A percentile compares a stretch with the other conserved stretches of the same genome.
Conservation (phyloP, 2,329 filamentous ascomycete species). For the Diaporthe sp. region DNA sequence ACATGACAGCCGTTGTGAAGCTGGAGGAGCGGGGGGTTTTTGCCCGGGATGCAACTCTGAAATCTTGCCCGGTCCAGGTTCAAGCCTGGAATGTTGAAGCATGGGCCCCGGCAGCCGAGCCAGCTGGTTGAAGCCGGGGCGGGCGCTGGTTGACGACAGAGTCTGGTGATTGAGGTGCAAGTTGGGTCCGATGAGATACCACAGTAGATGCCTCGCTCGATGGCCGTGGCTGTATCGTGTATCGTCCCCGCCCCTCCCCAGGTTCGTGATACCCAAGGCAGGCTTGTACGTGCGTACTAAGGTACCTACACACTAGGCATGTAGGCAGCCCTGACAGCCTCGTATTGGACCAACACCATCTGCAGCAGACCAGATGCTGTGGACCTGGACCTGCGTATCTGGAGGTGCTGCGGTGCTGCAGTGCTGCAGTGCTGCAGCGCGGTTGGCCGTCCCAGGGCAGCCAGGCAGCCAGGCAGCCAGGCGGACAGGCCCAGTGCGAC, state of each 20-base stretch:
- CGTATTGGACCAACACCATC: slow-evolving; percentile 23
- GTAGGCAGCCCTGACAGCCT: slow-evolving; percentile 16
- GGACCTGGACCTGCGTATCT: not conserved
- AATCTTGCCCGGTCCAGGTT: slow-evolving; percentile 27
- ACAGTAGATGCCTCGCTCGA: not conserved
- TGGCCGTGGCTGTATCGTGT: not conserved
- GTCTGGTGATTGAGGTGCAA: no score
- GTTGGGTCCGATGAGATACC: not conserved
- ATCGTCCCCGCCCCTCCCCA: not conserved
- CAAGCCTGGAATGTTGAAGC: slow-evolving; percentile 23
- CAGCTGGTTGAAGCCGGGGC: not conserved
- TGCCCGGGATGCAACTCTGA: slow-evolving; percentile 31
- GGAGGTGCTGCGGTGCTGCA: not conserved
- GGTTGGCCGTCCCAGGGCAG: not conserved
- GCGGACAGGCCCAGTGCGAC: slow-evolving; percentile 5
- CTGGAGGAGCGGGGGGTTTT: slow-evolving; percentile 19
- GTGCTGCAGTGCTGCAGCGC: no score
- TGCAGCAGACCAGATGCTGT: slow-evolving; percentile 22
- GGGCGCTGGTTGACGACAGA: slow-evolving; percentile 2
- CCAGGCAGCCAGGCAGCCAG: not conserved
- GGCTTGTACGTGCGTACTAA: no score
- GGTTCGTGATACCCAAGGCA: not conserved
- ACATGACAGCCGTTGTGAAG: slow-evolving; percentile 24
- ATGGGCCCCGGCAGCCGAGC: slow-evolving; percentile 14
- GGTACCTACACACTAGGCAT: not conserved